Conservation (phyloP, 23 red algal genomes). For the Gracilaria gracilis region DNA sequence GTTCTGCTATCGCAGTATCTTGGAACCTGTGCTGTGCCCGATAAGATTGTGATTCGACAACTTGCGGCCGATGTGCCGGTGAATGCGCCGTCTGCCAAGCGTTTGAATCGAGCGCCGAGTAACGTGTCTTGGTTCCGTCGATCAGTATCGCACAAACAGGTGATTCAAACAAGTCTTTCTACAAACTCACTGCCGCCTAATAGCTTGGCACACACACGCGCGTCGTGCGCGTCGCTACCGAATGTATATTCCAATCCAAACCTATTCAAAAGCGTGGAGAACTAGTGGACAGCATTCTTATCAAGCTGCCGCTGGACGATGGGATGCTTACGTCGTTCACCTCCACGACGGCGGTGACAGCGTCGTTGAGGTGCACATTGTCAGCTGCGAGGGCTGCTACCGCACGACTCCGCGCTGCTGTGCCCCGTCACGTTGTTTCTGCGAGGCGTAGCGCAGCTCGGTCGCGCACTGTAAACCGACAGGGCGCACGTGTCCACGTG, state of each 20-base stretch:
- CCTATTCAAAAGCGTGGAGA: neutral
- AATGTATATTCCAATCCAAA: neutral
- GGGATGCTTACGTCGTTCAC: neutral
- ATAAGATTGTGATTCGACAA: conserved; percentile 8
- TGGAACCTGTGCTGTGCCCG: conserved; percentile 11
- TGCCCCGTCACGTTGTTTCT: neutral
- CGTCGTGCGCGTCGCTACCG: neutral
- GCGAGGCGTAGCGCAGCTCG: no score
- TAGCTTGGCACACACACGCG: neutral
- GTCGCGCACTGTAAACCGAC: neutral
- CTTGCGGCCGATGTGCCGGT: neutral
- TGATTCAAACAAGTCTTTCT: neutral
- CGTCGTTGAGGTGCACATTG: neutral
- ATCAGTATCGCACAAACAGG: conserved; percentile 9
- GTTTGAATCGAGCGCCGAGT: neutral
- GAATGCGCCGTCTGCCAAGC: neutral
- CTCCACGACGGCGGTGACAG: neutral
- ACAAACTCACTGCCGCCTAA: neutral
- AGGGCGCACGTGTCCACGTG: no score
- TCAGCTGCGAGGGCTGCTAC: neutral
- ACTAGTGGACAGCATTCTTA: no score
- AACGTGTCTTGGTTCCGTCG: conserved; percentile 7
- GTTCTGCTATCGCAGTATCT: conserved; percentile 30
- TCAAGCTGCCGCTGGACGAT: no score
- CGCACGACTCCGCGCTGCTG: neutral